Evolutionary conservation across 1,284 basidiomycete species (phyloP).

Genomic region (Sanguinoderma infundibulare): DNA sequence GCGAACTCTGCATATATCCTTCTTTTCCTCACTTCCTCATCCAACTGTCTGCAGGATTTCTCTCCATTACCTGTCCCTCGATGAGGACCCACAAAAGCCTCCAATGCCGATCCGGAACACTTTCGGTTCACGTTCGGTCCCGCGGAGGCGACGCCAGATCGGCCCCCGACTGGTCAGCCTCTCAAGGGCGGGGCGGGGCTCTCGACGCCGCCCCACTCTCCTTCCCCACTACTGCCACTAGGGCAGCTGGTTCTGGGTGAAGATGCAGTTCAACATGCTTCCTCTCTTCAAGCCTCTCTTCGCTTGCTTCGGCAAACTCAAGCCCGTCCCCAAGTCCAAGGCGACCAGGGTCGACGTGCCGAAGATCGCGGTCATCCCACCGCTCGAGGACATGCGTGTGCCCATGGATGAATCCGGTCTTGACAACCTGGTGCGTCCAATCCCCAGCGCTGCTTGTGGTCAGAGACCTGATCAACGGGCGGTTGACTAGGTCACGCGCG

Average conservation of each 20-base stretch:
- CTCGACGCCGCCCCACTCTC: not conserved
- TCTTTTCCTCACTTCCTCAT: not conserved
- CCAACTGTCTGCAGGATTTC: not conserved
- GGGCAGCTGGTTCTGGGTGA: not conserved
- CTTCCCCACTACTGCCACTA: not conserved
- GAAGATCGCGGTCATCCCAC: not conserved
- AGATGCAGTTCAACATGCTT: not conserved
- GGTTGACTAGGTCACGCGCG: not conserved
- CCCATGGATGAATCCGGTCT: not conserved
- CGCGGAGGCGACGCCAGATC: constrained; percentile 1
- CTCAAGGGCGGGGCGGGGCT: not conserved
- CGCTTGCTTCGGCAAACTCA: not conserved
- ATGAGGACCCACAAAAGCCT: not conserved
- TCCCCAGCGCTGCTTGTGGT: not conserved
- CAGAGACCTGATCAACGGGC: not conserved
- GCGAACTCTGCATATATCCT: not conserved
- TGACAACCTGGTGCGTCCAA: not conserved
- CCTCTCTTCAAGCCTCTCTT: not conserved
- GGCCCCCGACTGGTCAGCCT: too few species aligned
- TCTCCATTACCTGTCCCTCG: not conserved
- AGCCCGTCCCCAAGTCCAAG: not conserved
- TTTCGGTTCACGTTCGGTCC: too few species aligned
- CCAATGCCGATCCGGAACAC: not conserved
- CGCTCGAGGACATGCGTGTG: not conserved
- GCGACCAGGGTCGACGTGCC: not conserved